These are phyloP conservation scores for Cryptococcus sp. DNA, from an alignment of 1,284 basidiomycete genomes.

Conservation along the genomic window DNA sequence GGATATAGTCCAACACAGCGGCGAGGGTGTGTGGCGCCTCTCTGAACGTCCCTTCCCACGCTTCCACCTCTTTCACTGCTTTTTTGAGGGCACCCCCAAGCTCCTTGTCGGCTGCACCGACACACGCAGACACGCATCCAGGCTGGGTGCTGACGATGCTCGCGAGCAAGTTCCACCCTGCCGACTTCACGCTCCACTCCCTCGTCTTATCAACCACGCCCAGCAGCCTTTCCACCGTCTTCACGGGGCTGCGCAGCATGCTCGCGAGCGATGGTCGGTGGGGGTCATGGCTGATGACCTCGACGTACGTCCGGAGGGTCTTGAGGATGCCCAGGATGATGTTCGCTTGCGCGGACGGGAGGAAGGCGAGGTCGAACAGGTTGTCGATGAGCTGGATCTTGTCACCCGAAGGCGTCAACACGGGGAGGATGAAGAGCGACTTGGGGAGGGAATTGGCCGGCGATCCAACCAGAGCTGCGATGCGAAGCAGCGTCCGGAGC, in stretches of 20 bases:
- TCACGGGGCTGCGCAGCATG: constrained; percentile 31
- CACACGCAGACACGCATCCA: constrained; percentile 77
- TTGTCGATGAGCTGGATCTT: constrained; percentile 36
- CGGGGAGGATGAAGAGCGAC: constrained; percentile 23
- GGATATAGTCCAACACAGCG: constrained; percentile 71
- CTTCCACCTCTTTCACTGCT: constrained; percentile 60
- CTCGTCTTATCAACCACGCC: constrained; percentile 20
- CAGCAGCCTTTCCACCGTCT: constrained; percentile 26
- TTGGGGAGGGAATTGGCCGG: constrained; percentile 29
- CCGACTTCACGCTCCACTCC: constrained; percentile 56
- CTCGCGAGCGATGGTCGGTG: constrained; percentile 37
- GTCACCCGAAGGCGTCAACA: constrained; percentile 17
- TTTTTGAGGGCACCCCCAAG: constrained; percentile 48
- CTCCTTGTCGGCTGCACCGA: constrained; percentile 59
- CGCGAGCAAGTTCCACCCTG: constrained; percentile 78
- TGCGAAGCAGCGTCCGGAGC: constrained; percentile 30
- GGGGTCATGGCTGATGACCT: constrained; percentile 23
- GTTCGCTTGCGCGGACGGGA: constrained; percentile 21
- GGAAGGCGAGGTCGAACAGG: constrained; percentile 31
- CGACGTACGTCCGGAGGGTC: constrained; percentile 35
- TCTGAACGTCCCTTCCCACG: constrained; percentile 71
- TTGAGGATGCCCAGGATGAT: constrained; percentile 24
- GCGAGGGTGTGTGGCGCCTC: constrained; percentile 71
- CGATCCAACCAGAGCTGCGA: constrained; percentile 21
- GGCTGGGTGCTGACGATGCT: constrained; percentile 82